Evolutionary conservation across 192 early-diverging fungal genomes (phyloP).

Genomic region (Rhizoclosmatium globosum): DNA sequence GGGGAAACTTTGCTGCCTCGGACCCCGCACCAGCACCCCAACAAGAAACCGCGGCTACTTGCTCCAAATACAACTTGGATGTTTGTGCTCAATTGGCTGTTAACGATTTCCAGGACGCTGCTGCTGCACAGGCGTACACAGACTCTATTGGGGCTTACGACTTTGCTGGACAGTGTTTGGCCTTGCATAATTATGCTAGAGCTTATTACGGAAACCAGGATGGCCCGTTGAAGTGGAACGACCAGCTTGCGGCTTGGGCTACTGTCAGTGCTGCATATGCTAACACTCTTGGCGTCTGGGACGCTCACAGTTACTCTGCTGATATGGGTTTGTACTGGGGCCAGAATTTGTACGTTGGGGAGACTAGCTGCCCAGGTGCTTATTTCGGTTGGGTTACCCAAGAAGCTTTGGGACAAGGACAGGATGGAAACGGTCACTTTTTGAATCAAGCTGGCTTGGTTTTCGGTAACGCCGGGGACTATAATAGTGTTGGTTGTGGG

Average conservation of each 20-base stretch:
- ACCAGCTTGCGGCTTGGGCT: slow-evolving; percentile 9
- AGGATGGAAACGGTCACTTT: slow-evolving; percentile 1
- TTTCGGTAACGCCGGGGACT: not conserved
- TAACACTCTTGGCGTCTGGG: not conserved
- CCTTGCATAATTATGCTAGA: not conserved
- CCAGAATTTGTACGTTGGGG: slow-evolving; percentile 12
- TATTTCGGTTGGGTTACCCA: slow-evolving; percentile 20
- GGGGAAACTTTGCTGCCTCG: no score
- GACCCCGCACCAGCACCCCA: no score
- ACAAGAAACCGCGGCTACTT: not conserved
- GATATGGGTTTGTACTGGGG: not conserved
- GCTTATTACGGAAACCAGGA: slow-evolving; percentile 1
- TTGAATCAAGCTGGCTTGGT: slow-evolving; percentile 6
- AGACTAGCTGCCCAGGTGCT: not conserved
- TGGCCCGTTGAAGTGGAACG: not conserved
- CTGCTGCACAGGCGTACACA: not conserved
- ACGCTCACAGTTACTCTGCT: slow-evolving; percentile 9
- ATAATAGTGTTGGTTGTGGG: not conserved
- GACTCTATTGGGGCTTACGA: not conserved
- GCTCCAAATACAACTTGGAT: not conserved
- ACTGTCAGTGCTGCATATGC: slow-evolving; percentile 1
- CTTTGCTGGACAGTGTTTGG: not conserved
- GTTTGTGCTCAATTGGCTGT: not conserved
- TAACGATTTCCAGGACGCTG: not conserved
- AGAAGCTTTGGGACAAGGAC: slow-evolving; percentile 6